phyloP scores from a whole-genome alignment of 306 rosid genomes.

The Vigna radiata region DNA sequence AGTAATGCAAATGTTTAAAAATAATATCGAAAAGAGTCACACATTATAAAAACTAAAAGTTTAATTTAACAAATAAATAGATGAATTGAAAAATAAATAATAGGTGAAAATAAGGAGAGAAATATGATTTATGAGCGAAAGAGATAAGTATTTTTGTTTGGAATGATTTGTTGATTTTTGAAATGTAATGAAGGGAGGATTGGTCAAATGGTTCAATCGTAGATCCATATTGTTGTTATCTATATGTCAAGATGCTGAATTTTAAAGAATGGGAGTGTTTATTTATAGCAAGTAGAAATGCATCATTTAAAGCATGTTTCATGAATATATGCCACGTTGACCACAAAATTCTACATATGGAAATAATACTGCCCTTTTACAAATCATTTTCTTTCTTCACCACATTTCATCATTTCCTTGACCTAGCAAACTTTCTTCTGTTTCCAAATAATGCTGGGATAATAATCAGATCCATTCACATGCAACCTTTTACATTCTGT shows the following conservation, averaged over 20 bases:
- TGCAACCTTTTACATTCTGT: not conserved
- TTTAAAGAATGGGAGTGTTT: slow-evolving; percentile 37
- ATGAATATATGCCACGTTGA: slow-evolving; percentile 43
- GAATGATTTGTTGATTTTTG: not conserved
- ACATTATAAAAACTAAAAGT: not conserved
- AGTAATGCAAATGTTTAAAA: too few species aligned
- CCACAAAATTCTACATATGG: not conserved
- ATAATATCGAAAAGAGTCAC: too few species aligned
- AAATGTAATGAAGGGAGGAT: not conserved
- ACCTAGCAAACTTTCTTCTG: not conserved
- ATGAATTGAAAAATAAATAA: not conserved
- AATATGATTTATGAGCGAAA: not conserved
- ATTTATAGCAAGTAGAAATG: slow-evolving; percentile 41
- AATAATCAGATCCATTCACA: not conserved
- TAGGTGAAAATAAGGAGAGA: not conserved
- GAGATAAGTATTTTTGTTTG: not conserved
- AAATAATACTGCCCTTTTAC: slow-evolving; percentile 34
- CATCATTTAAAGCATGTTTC: slow-evolving; percentile 43
- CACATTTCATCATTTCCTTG: slow-evolving; percentile 32
- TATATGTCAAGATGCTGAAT: slow-evolving; percentile 27
- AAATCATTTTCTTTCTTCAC: slow-evolving; percentile 19
- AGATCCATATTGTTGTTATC: not conserved
- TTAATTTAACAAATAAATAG: not conserved
- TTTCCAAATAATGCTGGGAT: not conserved
- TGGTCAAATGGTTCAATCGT: slow-evolving; percentile 3